These are phyloP conservation scores for Calonectria henricotiae DNA, from an alignment of 2,329 filamentous ascomycete genomes.

Conservation along the genomic window DNA sequence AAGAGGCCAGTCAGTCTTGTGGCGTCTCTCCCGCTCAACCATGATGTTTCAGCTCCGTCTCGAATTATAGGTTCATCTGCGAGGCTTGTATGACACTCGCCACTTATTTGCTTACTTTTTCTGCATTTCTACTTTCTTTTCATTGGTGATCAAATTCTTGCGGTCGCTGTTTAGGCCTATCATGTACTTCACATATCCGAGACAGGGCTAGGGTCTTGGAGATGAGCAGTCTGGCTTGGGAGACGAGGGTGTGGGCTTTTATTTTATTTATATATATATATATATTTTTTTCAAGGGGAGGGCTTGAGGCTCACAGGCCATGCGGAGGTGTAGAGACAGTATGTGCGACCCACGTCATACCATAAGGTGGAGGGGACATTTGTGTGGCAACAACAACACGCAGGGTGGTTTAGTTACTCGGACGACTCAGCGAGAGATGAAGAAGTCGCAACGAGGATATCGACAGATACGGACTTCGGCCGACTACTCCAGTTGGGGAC, in stretches of 20 bases:
- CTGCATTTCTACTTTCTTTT: neutral
- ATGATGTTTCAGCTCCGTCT: conserved; percentile 20
- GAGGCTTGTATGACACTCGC: conserved; percentile 19
- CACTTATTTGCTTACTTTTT: neutral
- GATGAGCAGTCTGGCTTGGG: conserved; percentile 8
- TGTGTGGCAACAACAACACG: conserved; percentile 19
- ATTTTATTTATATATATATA: too few species aligned
- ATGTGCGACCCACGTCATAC: neutral
- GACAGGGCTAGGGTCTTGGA: conserved; percentile 14
- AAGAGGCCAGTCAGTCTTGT: neutral
- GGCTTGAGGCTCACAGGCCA: conserved; percentile 11
- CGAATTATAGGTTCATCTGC: conserved; percentile 12
- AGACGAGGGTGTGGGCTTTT: neutral
- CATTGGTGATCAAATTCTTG: neutral
- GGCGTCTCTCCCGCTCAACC: neutral
- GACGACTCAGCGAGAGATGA: conserved; percentile 9
- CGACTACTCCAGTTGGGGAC: neutral
- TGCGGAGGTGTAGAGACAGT: conserved; percentile 22
- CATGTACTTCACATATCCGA: conserved; percentile 14
- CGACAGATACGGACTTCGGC: neutral
- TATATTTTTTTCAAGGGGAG: too few species aligned
- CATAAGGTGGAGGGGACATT: neutral
- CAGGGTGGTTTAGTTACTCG: conserved; percentile 12
- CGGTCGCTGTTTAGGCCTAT: neutral
- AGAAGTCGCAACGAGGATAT: conserved; percentile 9